phyloP scores from a whole-genome alignment of 768 basidiomycete genomes.

The Amanita phalloides region DNA sequence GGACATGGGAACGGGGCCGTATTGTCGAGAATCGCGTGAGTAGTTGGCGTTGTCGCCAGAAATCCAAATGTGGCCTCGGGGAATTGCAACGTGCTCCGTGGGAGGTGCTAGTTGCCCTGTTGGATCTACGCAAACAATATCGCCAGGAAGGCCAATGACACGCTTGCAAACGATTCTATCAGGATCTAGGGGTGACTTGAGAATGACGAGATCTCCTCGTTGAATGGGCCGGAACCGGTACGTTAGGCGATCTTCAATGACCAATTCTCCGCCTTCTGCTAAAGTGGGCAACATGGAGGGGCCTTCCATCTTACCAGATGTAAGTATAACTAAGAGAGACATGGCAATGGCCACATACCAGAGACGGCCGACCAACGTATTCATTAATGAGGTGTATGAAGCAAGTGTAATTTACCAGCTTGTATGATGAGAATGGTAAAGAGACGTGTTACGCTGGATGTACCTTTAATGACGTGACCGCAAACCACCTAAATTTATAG shows the following conservation, averaged over 20 bases:
- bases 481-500: neutral
- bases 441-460: neutral
- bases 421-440: neutral
- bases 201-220: slow-evolving; percentile 71
- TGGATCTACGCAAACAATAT: slow-evolving; percentile 83
- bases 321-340: slow-evolving; percentile 1
- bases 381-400: slow-evolving; percentile 53
- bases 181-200: slow-evolving; percentile 62
- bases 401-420: slow-evolving; percentile 48
- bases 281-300: slow-evolving; percentile 81
- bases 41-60: slow-evolving; percentile 78
- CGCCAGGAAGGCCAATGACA: slow-evolving; percentile 83
- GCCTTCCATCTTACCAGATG: slow-evolving; percentile 42
- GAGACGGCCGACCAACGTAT: slow-evolving; percentile 45
- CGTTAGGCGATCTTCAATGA: slow-evolving; percentile 53
- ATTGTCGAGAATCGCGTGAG: slow-evolving; percentile 84
- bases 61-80: slow-evolving; percentile 85
- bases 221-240: slow-evolving; percentile 41
- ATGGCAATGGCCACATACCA: slow-evolving; percentile 25
- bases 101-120: slow-evolving; percentile 53
- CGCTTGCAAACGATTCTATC: slow-evolving; percentile 74
- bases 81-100: slow-evolving; percentile 66
- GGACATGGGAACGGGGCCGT: slow-evolving; percentile 84
- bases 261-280: slow-evolving; percentile 43
- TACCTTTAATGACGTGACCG: slow-evolving; percentile 1